Conservation (phyloP, 2,329 filamentous ascomycete genomes). For the Aspergillus jensenii region DNA sequence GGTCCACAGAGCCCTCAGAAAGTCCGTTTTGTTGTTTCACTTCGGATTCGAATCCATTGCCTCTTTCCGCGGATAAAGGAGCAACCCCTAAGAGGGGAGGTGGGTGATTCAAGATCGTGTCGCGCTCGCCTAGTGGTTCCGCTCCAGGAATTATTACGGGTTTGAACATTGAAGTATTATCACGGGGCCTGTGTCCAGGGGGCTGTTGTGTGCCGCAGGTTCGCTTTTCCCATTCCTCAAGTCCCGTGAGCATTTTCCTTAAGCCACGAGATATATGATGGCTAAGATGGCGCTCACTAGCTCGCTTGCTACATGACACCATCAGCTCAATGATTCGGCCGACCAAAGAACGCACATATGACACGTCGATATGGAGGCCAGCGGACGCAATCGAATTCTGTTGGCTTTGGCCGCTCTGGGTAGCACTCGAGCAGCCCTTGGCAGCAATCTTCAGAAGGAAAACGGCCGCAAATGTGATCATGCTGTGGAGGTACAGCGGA, state of each 20-base stretch:
- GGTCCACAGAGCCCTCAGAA: constrained; percentile 39
- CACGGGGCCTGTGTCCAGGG: constrained; percentile 23
- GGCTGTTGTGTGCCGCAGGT: constrained; percentile 24
- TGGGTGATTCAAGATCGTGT: constrained; percentile 37
- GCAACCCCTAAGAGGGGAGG: constrained; percentile 38
- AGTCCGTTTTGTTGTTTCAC: constrained; percentile 31
- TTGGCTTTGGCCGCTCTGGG: constrained; percentile 34
- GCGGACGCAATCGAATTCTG: constrained; percentile 41
- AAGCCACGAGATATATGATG: constrained; percentile 41
- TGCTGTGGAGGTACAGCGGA: constrained; percentile 48
- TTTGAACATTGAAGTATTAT: constrained; percentile 35
- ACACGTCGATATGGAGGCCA: constrained; percentile 34
- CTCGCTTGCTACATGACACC: constrained; percentile 38
- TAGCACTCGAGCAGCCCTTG: constrained; percentile 36
- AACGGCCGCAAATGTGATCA: constrained; percentile 49
- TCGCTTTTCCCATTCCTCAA: constrained; percentile 42
- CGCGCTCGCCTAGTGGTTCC: constrained; percentile 36
- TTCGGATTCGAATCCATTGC: constrained; percentile 28
- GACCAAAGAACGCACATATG: constrained; percentile 36
- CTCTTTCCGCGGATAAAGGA: constrained; percentile 39
- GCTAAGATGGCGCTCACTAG: constrained; percentile 42
- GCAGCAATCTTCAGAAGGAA: constrained; percentile 48
- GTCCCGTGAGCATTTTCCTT: constrained; percentile 39
- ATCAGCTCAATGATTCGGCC: constrained; percentile 38
- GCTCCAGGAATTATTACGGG: constrained; percentile 37